phyloP scores from a whole-genome alignment of 441 rosid genomes.

The Gossypium trilobum region DNA sequence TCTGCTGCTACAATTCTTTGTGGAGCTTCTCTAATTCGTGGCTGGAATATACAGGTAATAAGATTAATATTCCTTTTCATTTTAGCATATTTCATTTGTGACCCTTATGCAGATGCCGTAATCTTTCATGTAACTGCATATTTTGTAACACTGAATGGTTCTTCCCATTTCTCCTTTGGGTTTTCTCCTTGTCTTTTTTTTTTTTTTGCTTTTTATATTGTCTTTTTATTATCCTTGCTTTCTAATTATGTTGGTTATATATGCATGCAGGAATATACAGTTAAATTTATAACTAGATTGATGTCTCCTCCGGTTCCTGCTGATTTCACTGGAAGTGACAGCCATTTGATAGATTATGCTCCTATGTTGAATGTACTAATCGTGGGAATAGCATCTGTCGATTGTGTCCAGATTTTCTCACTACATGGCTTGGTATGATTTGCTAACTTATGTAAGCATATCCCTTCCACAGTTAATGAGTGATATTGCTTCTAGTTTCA shows the following conservation, averaged over 20 bases:
- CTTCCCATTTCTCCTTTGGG: neutral
- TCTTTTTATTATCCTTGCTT: neutral
- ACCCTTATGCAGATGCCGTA: neutral
- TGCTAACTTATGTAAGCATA: constrained; percentile 5
- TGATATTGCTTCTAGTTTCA: neutral
- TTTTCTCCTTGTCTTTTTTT: neutral
- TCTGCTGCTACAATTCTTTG: constrained; percentile 69
- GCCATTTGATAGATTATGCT: constrained; percentile 55
- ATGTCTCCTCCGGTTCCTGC: constrained; percentile 56
- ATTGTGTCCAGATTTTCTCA: constrained; percentile 67
- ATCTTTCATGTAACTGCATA: constrained; percentile 1
- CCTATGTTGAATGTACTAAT: constrained; percentile 61
- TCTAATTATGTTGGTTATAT: neutral
- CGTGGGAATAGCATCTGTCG: constrained; percentile 60
- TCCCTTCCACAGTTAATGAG: neutral
- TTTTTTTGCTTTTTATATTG: neutral
- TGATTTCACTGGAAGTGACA: constrained; percentile 33
- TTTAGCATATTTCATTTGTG: constrained; percentile 6
- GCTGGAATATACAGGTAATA: constrained; percentile 71
- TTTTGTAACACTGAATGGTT: neutral
- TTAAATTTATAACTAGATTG: constrained; percentile 55
- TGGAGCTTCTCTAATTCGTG: constrained; percentile 66
- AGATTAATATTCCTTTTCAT: constrained; percentile 9
- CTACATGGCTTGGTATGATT: constrained; percentile 64
- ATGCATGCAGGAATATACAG: constrained; percentile 53